Base-by-base conservation (phyloP, 192 early-diverging fungal species). In the Entomortierella lignicola region DNA sequence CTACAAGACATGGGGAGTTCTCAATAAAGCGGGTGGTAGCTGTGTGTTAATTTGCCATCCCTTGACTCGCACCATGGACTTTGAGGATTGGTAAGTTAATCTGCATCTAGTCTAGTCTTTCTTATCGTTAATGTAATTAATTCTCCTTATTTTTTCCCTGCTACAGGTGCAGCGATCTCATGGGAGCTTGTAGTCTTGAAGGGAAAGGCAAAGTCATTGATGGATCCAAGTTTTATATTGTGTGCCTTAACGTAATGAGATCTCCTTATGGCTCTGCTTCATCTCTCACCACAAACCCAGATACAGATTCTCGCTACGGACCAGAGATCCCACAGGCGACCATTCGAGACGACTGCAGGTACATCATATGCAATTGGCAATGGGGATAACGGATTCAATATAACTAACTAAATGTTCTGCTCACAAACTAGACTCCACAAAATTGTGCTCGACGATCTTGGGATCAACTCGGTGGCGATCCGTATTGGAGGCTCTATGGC, bases 1-100 rank as follows among this genome's bases (percentile, higher is more conserved):
- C 30, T 99, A 96, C 89, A 97, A 99, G 80, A 96, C 98, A 7
- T 99, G 94, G 94, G 98, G 98, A 37, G 88, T 72, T 43, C 86
- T 99, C 29, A 96, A 95, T 70, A 81, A 75, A 6, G 60, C 83
- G 8, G 86, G 79, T 17, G 84, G 90, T 61, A 99, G 98, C 77
- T 94, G 89, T 48, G 94, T 98, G 92, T 90, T 99, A 23, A 94
- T 98, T 44, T 99, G 98, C 82, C 98, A 98, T 74, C 97, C 98
- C 2, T 82, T 99, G 51, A 94, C 94, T 47, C 96, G 98, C 25
- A 96, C 94, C 42, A 87, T 94, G 7, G 97, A 98, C 77, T 95
- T 95, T 6, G 92, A 93, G 41, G 98, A 99, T 81, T 99, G 98
- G 97, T 92, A 84, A 63, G 66, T 60, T 44, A 13, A 42, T 21